Evolutionary conservation across 2,329 filamentous ascomycete genomes (phyloP), one percentile per base, ranked within the genome.

Genomic region (Rhynchosporium graminicola): DNA sequence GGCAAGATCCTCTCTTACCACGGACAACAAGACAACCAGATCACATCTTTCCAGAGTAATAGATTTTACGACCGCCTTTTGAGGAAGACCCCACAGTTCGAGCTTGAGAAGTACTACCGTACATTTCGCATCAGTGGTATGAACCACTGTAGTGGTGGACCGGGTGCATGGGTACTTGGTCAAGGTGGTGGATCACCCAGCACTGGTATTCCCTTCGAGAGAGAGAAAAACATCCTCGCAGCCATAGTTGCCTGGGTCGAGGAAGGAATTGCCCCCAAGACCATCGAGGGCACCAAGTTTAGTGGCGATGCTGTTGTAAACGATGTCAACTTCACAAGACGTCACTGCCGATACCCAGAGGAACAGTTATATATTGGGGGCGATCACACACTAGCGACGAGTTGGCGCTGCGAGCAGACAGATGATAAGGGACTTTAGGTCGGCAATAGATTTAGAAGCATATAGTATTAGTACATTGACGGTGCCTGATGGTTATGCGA

Each of bases 71-170:
- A 71, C 7, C 55, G 65, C 33, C 64, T 71, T 0, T 33, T 68
- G 81, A 29, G 28, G 28, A n/a, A 61, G 50, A 56, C 45, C 12
- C 15, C 59, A n/a, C 29, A 56, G 26, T 43, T 20, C 20, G 40
- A 61, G 42, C 31, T 61, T 4, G 78, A 81, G 61, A 68, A 72
- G 1, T 82, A 79, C 62, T 78, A 82, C 66, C 77, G 82, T 54
- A 80, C 77, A 71, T 85, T 85, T 74, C 76, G 77, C 38, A 80
- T 80, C 70, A 80, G 71, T 62, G 83, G 82, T 6, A 81, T 83
- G 74, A 73, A 70, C 4, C 83, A 85, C 70, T 85, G 82, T 68
- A 69, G 65, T 31, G 75, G 76, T 3, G 83, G 83, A 13, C 75
- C 73, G 0, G 81, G 82, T 0, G 81, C 81, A 1, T 75, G 73